Conservation (phyloP, 2,329 filamentous ascomycete genomes). For the Paecilomyces dactylethromorphus region DNA sequence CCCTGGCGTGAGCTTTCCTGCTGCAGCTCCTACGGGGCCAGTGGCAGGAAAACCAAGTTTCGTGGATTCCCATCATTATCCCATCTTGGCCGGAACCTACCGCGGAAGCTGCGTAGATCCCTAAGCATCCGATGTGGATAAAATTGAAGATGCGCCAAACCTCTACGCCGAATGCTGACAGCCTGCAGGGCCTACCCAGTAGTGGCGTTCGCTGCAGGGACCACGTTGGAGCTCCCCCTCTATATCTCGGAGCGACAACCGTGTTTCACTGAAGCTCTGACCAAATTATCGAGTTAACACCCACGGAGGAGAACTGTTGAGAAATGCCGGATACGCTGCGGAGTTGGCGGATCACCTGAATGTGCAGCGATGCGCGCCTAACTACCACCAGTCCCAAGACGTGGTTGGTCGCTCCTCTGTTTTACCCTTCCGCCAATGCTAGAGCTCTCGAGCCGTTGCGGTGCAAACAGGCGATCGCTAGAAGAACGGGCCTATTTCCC, state of each 20-base stretch:
- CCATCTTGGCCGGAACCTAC: neutral
- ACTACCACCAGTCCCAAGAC: neutral
- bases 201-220: neutral
- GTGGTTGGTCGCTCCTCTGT: neutral
- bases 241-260: neutral
- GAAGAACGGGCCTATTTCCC: neutral
- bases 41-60: neutral
- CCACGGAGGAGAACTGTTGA: neutral
- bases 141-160: conserved; percentile 6
- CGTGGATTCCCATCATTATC: neutral
- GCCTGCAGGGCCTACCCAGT: neutral
- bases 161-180: neutral
- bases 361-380: neutral
- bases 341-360: conserved; percentile 1
- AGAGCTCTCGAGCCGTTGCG: neutral
- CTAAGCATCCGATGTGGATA: conserved; percentile 4
- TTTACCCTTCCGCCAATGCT: neutral
- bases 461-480: neutral
- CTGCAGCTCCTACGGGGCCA: neutral
- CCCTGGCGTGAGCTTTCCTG: neutral
- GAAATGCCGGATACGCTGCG: neutral
- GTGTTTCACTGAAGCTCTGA: neutral
- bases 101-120: neutral
- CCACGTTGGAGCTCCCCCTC: neutral
- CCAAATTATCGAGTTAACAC: neutral